A percentile compares a stretch with the other conserved stretches of the same genome.
Conservation (phyloP, 2,329 filamentous ascomycete genomes). For the Microdochium trichocladiopsis region DNA sequence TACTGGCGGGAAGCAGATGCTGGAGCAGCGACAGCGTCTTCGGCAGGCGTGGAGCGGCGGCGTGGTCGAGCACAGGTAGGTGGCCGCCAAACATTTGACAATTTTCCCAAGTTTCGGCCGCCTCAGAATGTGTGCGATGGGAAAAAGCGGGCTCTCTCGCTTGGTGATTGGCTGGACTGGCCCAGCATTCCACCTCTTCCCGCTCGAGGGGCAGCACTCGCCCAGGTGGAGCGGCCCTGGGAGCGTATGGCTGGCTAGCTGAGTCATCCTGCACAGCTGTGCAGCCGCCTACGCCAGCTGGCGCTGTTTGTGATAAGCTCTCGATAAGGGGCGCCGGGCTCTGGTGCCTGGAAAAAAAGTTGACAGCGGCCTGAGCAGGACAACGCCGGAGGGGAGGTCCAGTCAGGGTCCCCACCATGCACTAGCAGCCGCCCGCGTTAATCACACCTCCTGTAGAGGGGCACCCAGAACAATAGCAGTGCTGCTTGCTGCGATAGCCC, state of each 20-base stretch:
- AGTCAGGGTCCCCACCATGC: neutral
- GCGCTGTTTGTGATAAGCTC: neutral
- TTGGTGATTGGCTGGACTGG: neutral
- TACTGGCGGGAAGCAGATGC: neutral
- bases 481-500: neutral
- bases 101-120: neutral
- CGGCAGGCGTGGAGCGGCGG: neutral
- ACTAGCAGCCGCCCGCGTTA: neutral
- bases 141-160: neutral
- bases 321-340: neutral
- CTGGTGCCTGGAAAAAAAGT: constrained; percentile 1
- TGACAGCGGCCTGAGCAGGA: neutral
- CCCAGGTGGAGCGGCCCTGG: neutral
- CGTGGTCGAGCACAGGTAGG: neutral
- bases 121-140: neutral
- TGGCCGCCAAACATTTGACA: neutral
- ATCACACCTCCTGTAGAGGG: neutral
- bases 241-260: neutral
- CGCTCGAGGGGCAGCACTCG: too few relatives aligned
- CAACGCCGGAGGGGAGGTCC: neutral
- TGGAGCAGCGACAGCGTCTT: neutral
- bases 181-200: too few relatives aligned
- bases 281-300: neutral
- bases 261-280: neutral
- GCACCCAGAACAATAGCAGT: neutral